Conservation (phyloP, 345 rosid species). For the Draba incana region DNA sequence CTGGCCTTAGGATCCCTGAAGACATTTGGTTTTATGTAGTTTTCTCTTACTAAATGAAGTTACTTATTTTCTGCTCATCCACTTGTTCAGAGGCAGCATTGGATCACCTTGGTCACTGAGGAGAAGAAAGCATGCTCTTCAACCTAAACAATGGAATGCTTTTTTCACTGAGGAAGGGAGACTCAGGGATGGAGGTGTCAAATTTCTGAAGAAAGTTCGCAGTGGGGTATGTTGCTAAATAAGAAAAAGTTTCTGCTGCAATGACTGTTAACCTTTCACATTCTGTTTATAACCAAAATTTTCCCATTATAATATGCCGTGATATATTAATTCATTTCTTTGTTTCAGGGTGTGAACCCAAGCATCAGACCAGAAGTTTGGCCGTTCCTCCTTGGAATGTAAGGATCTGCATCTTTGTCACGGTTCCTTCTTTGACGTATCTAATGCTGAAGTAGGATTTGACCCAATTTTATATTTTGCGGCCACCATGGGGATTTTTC, state of each 20-base stretch:
- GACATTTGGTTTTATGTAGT: background rate
- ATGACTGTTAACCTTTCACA: conserved; percentile 14
- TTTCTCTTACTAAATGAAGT: conserved; percentile 12
- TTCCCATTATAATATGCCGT: conserved; percentile 18
- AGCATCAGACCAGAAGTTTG: conserved; percentile 91
- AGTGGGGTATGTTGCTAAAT: conserved; percentile 71
- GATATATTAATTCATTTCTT: conserved; percentile 21
- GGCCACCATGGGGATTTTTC: background rate
- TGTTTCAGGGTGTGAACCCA: conserved; percentile 82
- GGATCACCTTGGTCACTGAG: conserved; percentile 93
- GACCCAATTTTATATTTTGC: background rate
- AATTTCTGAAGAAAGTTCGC: conserved; percentile 88
- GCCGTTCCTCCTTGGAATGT: conserved; percentile 98
- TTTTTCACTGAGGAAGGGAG: conserved; percentile 74
- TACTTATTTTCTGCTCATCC: conserved; percentile 29
- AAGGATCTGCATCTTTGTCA: conserved; percentile 45
- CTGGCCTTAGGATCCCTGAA: too few species aligned
- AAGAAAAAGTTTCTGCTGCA: background rate
- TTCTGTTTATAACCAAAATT: conserved; percentile 11
- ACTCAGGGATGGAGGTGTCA: conserved; percentile 77
- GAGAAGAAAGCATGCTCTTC: conserved; percentile 86
- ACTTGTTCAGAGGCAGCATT: conserved; percentile 62
- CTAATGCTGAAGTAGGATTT: conserved; percentile 18
- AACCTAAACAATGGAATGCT: conserved; percentile 72
- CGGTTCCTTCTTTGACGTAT: conserved; percentile 15